Base-by-base conservation (phyloP, 257 asterid genomes). In the Scutellaria baicalensis region DNA sequence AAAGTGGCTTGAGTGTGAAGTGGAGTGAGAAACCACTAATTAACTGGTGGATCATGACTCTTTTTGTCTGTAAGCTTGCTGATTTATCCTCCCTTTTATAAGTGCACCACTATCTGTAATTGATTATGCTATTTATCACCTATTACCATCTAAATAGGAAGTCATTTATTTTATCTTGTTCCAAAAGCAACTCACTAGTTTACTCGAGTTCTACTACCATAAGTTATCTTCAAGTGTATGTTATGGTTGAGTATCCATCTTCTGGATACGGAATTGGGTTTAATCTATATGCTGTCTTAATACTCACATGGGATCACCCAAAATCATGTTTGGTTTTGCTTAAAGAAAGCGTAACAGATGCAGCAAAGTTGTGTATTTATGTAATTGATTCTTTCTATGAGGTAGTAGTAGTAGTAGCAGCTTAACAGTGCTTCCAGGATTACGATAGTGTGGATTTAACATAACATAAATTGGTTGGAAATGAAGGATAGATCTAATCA, bases 1-100 rank as follows among this genome's bases (percentile, higher is more conserved):
- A 50, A 78, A 78, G 79, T 68, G 73, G 79, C 61, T 52, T 60
- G 35, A 75, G 81, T 78, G 79, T 70, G 59, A 64, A 78, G 48
- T 75, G 79, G 68, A 75, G 52, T 63, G 73, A 72, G 68, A 76
- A 49, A 65, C 78, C 84, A 75, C 77, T 69, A 73, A 27, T 27
- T 27, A 69, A 66, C 62, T 75, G 78, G 78, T 79, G 80, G 82
- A 76, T 73, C 60, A 21, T 65, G 76, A 71, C 63, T 23, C 2
- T 27, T 31, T 64, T 69, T 44, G 14, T 45, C 66, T 43, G 70
- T 59, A 59, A 66, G 70, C 45, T 47, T 61, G 27, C 66, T 57
- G 67, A 35, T 65, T 10, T 61, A 9, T 45, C 66, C 63, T 40
- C 4, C 64, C 63, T 70, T 60, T 55, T 52, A 69, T 69, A 18